phyloP scores from a whole-genome alignment of 805 yeast species.

The Pichia sporocuriosa region DNA sequence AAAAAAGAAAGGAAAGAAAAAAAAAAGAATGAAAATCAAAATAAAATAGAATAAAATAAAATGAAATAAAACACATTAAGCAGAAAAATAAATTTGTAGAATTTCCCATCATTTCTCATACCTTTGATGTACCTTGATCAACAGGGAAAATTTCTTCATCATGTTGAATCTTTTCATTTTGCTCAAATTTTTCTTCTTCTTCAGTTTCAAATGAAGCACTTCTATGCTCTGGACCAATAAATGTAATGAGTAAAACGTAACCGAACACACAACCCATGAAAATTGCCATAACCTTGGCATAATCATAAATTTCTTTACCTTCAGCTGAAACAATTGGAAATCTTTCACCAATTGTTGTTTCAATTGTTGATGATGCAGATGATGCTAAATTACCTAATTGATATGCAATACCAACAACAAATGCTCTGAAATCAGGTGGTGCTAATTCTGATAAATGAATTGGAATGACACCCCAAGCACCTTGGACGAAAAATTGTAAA shows the following conservation, averaged over 20 bases:
- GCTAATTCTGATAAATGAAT: slow-evolving; percentile 55
- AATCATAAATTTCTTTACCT: slow-evolving; percentile 36
- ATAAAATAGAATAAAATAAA: too few relatives aligned
- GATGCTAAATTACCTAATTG: slow-evolving; percentile 65
- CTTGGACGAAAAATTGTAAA: slow-evolving; percentile 58
- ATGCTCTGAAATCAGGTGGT: slow-evolving; percentile 56
- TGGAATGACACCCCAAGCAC: slow-evolving; percentile 65
- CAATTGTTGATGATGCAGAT: slow-evolving; percentile 64
- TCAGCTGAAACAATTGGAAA: slow-evolving; percentile 36
- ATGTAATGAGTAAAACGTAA: slow-evolving; percentile 40
- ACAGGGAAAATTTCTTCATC: slow-evolving; percentile 9
- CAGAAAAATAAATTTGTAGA: too few relatives aligned
- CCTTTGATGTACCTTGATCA: slow-evolving; percentile 11
- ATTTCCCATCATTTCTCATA: too few relatives aligned
- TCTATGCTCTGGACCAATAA: slow-evolving; percentile 57
- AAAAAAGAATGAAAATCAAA: too few relatives aligned
- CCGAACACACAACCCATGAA: slow-evolving; percentile 59
- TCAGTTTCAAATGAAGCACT: slow-evolving; percentile 18
- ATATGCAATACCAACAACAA: slow-evolving; percentile 56
- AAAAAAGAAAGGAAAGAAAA: too few relatives aligned
- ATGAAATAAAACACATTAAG: too few relatives aligned
- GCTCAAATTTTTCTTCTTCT: slow-evolving; percentile 16
- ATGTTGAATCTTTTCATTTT: slow-evolving; percentile 14
- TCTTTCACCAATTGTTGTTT: slow-evolving; percentile 51
- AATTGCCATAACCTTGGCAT: slow-evolving; percentile 59